Evolutionary conservation across 106 monocot species (phyloP).

Genomic region (Allium fistulosum): DNA sequence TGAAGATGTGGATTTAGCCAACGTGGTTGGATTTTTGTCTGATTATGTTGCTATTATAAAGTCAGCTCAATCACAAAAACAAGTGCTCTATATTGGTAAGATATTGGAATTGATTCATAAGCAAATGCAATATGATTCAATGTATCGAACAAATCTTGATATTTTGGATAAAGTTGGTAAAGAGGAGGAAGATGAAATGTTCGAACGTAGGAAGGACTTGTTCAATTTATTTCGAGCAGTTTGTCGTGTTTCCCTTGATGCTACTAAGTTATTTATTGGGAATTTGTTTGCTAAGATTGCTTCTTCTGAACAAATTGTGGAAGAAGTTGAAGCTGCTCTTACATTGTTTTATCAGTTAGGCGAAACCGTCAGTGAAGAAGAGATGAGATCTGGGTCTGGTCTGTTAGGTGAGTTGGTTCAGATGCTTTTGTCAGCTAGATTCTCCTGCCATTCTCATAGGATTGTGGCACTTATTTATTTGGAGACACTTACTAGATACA

Average conservation of each 20-base stretch:
- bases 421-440: conserved; percentile 64
- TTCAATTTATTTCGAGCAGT: conserved; percentile 58
- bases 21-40: conserved; percentile 59
- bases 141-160: conserved; percentile 69
- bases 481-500: conserved; percentile 73
- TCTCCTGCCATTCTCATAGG: conserved; percentile 77
- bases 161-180: conserved; percentile 80
- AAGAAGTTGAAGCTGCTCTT: conserved; percentile 72
- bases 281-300: conserved; percentile 35
- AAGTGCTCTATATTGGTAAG: conserved; percentile 47
- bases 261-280: conserved; percentile 58
- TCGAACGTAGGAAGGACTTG: conserved; percentile 61
- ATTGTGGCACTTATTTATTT: conserved; percentile 75
- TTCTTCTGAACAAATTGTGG: conserved; percentile 43
- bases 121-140: conserved; percentile 60
- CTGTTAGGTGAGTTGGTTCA: conserved; percentile 59
- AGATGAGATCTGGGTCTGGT: conserved; percentile 58
- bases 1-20: conserved; percentile 45
- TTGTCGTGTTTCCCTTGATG: conserved; percentile 66
- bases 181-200: conserved; percentile 89
- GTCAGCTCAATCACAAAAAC: conserved; percentile 48
- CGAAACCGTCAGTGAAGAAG: conserved; percentile 63
- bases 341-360: conserved; percentile 72
- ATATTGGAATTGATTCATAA: conserved; percentile 57
- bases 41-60: conserved; percentile 73